These are phyloP conservation scores for Cochlearia excelsa DNA, from an alignment of 345 rosid genomes.

Conservation along the genomic window DNA sequence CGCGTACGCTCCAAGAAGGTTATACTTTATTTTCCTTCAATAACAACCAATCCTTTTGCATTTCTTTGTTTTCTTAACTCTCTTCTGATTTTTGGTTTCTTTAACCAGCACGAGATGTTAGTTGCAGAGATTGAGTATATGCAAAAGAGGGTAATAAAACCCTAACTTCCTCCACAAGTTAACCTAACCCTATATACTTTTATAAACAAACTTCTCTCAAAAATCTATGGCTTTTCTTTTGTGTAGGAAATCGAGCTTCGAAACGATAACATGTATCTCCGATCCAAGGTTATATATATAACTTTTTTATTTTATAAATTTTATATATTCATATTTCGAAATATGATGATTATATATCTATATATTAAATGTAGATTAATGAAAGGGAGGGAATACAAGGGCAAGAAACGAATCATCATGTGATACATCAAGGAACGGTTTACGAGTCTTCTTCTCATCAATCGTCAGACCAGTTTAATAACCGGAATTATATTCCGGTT, in stretches of 20 bases:
- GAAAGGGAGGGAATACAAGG: constrained; percentile 45
- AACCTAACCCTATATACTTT: neutral
- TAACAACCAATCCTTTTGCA: too few species aligned
- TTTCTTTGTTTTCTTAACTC: too few species aligned
- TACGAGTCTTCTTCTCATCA: constrained; percentile 45
- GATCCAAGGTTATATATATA: constrained; percentile 53
- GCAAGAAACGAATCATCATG: constrained; percentile 30
- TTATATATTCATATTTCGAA: too few species aligned
- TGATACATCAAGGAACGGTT: constrained; percentile 36
- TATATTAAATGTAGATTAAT: constrained; percentile 45
- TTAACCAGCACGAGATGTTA: constrained; percentile 63
- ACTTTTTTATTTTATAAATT: neutral
- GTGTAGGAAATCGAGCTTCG: constrained; percentile 82
- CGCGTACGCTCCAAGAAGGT: constrained; percentile 89
- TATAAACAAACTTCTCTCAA: too few species aligned
- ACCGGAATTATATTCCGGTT: constrained; percentile 57
- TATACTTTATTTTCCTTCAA: constrained; percentile 3
- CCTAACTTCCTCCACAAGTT: constrained; percentile 15
- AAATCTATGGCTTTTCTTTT: neutral
- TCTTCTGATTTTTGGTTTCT: constrained; percentile 5
- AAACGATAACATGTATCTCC: constrained; percentile 65
- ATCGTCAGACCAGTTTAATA: constrained; percentile 44
- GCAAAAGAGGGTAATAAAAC: constrained; percentile 72
- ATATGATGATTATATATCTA: too few species aligned
- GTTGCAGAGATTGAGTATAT: constrained; percentile 78